A percentile compares a stretch with the other conserved stretches of the same genome.
Evolutionary conservation across 2,329 filamentous ascomycete species (phyloP).

Genomic region (Dactylellina sp.): DNA sequence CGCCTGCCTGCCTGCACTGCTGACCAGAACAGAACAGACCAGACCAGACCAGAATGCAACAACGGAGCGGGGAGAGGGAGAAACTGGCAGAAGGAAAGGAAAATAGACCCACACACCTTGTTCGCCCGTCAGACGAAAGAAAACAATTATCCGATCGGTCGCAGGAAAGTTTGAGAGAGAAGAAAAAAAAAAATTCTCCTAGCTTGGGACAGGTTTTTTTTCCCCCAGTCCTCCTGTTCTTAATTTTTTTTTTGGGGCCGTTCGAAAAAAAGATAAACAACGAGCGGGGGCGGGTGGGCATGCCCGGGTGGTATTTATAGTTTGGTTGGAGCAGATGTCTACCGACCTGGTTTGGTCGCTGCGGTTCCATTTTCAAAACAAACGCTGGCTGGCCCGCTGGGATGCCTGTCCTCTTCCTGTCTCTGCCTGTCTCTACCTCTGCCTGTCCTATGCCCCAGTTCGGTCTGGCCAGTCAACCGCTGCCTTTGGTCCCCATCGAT

Average conservation of each 20-base stretch:
- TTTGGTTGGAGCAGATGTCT: neutral
- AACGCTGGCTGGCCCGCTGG: conserved; percentile 37
- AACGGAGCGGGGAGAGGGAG: neutral
- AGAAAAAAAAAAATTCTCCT: conserved; percentile 1
- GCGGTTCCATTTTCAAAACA: conserved; percentile 42
- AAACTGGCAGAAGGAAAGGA: too few relatives aligned
- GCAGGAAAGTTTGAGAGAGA: neutral
- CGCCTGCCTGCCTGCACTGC: too few relatives aligned
- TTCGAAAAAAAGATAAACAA: conserved; percentile 30
- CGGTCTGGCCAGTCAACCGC: conserved; percentile 10
- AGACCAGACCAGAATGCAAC: neutral
- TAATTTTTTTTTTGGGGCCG: too few relatives aligned
- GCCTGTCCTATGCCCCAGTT: neutral
- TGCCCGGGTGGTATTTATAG: conserved; percentile 52
- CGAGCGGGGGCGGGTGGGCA: conserved; percentile 44
- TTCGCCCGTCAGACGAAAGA: neutral
- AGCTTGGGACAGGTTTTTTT: neutral
- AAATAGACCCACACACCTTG: conserved; percentile 24
- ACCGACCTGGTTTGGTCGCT: conserved; percentile 3
- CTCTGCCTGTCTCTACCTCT: conserved; percentile 12
- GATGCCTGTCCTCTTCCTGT: conserved; percentile 18
- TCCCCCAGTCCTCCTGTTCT: too few relatives aligned
- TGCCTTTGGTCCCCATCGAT: neutral
- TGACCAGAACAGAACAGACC: neutral
- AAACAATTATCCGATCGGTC: conserved; percentile 5